Percentiles rank a stretch among this genome's conserved stretches.
Conservation (phyloP, 1,284 basidiomycete species). For the Apiotrichum gamsii region DNA sequence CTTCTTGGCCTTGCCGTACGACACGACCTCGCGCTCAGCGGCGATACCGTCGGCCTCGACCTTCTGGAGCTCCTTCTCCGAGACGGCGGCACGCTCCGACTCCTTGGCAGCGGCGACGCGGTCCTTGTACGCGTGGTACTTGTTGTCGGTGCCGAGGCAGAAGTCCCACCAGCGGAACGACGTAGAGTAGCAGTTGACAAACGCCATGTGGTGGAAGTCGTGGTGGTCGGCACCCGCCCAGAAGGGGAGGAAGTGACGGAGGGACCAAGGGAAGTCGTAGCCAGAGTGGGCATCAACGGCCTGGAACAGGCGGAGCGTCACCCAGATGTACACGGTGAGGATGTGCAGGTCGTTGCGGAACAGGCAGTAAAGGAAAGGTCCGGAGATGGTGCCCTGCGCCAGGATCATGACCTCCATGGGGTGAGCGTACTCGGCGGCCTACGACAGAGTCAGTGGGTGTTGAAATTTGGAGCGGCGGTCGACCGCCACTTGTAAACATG, state of each 20-base stretch:
- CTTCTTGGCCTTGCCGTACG: slow-evolving; percentile 6
- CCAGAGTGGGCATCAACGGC: slow-evolving; percentile 96
- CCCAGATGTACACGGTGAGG: slow-evolving; percentile 88
- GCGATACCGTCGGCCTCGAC: slow-evolving; percentile 63
- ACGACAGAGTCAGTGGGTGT: neutral
- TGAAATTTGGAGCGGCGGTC: neutral
- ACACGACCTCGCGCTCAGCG: slow-evolving; percentile 59
- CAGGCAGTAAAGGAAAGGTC: slow-evolving; percentile 73
- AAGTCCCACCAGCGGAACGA: slow-evolving; percentile 87
- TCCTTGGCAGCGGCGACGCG: slow-evolving; percentile 56
- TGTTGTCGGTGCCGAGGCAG: slow-evolving; percentile 75
- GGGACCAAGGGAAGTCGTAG: slow-evolving; percentile 94
- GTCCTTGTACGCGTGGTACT: slow-evolving; percentile 66
- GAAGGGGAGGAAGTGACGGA: slow-evolving; percentile 88
- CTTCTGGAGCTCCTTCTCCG: slow-evolving; percentile 51
- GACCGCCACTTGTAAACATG: too few relatives aligned
- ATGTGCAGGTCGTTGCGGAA: slow-evolving; percentile 57
- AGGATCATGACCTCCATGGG: slow-evolving; percentile 89
- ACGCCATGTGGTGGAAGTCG: slow-evolving; percentile 72
- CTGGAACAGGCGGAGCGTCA: slow-evolving; percentile 84
- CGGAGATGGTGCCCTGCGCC: slow-evolving; percentile 73
- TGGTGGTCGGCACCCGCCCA: slow-evolving; percentile 99
- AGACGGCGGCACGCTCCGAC: slow-evolving; percentile 41
- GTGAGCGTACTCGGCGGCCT: slow-evolving; percentile 91
- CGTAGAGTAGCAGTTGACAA: slow-evolving; percentile 66